These are phyloP conservation scores for Gryganskiella cystojenkinii DNA, from an alignment of 192 early-diverging fungal genomes.

Conservation along the genomic window DNA sequence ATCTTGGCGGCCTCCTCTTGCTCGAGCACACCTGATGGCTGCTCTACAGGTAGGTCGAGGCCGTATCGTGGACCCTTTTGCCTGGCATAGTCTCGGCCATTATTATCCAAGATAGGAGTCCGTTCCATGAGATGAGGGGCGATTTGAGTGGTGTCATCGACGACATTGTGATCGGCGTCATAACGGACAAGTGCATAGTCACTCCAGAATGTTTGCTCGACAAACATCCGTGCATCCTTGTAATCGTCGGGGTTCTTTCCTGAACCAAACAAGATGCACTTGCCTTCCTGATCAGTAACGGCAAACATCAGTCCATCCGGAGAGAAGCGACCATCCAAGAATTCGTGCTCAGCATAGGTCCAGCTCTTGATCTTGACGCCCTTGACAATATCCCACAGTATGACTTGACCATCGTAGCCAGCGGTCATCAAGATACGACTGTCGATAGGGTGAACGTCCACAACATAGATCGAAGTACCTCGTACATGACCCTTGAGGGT, in stretches of 20 bases:
- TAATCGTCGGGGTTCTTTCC: constrained; percentile 61
- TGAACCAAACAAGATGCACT: constrained; percentile 76
- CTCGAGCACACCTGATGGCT: constrained; percentile 56
- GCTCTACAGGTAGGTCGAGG: constrained; percentile 59
- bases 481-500: constrained; percentile 64
- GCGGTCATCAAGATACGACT: constrained; percentile 78
- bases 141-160: constrained; percentile 78
- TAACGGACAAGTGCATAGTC: constrained; percentile 79
- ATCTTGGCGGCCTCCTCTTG: constrained; percentile 61
- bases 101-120: constrained; percentile 71
- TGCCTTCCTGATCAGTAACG: constrained; percentile 76
- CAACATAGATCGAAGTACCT: constrained; percentile 72
- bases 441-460: constrained; percentile 81
- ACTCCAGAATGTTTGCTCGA: constrained; percentile 81
- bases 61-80: constrained; percentile 70
- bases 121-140: constrained; percentile 73
- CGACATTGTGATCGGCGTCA: constrained; percentile 72
- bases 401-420: constrained; percentile 83
- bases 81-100: constrained; percentile 71
- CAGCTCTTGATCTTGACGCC: constrained; percentile 63
- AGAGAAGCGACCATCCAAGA: constrained; percentile 81
- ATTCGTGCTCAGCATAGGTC: constrained; percentile 64
- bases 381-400: constrained; percentile 81
- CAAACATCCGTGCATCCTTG: constrained; percentile 58
- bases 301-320: constrained; percentile 81